Conservation (phyloP, 2,329 filamentous ascomycete genomes). For the Chlorencoelia australis region DNA sequence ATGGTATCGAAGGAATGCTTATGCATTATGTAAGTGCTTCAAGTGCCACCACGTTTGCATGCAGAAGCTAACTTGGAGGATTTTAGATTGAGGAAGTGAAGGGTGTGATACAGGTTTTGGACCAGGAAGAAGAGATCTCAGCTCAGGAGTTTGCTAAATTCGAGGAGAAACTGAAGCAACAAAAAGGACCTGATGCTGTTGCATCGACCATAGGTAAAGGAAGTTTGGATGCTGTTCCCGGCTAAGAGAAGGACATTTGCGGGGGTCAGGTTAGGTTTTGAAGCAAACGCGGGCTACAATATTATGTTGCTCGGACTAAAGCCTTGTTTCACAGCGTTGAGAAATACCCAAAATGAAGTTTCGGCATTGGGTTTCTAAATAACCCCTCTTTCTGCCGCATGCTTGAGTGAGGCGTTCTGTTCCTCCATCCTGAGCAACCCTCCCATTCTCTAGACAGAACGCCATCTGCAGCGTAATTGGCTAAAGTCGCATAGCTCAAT, state of each 20-base stretch:
- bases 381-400: too few species aligned
- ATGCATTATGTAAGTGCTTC: conserved; percentile 77
- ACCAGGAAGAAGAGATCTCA: conserved; percentile 84
- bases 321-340: conserved; percentile 15
- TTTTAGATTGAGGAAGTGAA: conserved; percentile 86
- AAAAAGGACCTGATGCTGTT: conserved; percentile 32
- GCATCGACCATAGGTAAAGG: conserved; percentile 20
- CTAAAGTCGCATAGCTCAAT: too few species aligned
- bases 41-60: conserved; percentile 2
- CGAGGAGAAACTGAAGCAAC: conserved; percentile 67
- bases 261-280: too few species aligned
- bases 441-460: too few species aligned
- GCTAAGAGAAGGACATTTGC: conserved; percentile 14
- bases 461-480: too few species aligned
- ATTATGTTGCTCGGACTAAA: too few species aligned
- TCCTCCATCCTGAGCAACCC: too few species aligned
- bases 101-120: conserved; percentile 80
- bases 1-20: conserved; percentile 96
- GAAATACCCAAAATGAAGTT: conserved; percentile 19
- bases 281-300: too few species aligned
- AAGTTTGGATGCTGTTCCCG: conserved; percentile 18
- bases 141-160: conserved; percentile 86
- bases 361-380: too few species aligned
- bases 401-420: too few species aligned
- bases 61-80: conserved; percentile 19